A percentile compares a stretch with the other conserved stretches of the same genome.
phyloP scores from a whole-genome alignment of 495 filamentous ascomycete genomes.

The Jackrogersella multiformis region DNA sequence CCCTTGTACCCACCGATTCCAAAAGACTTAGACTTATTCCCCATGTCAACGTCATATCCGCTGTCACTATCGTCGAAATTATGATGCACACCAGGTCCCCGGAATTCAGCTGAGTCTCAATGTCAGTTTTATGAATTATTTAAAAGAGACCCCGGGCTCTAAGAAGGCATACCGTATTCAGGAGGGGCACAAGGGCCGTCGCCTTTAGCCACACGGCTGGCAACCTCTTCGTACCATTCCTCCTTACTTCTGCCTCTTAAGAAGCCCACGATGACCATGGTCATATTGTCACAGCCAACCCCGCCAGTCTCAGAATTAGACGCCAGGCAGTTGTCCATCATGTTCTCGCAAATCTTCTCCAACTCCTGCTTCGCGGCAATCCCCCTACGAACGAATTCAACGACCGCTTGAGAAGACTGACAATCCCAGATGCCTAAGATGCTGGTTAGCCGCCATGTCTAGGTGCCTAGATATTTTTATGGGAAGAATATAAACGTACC shows the following conservation, averaged over 20 bases:
- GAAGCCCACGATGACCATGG: slow-evolving; percentile 90
- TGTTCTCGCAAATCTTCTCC: slow-evolving; percentile 95
- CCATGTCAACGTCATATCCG: slow-evolving; percentile 87
- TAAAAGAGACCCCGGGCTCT: slow-evolving; percentile 60
- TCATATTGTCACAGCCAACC: slow-evolving; percentile 99
- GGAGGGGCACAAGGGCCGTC: slow-evolving; percentile 98
- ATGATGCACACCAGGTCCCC: slow-evolving; percentile 88
- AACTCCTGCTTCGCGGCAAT: slow-evolving; percentile 96
- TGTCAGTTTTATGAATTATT: slow-evolving; percentile 51
- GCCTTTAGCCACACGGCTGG: slow-evolving; percentile 91
- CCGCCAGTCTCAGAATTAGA: slow-evolving; percentile 97
- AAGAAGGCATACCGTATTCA: slow-evolving; percentile 89
- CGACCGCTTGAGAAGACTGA: slow-evolving; percentile 94
- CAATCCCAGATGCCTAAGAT: slow-evolving; percentile 95
- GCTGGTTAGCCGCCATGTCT: slow-evolving; percentile 43
- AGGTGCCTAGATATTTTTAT: slow-evolving; percentile 1
- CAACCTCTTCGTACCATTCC: slow-evolving; percentile 97
- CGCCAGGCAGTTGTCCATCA: slow-evolving; percentile 99
- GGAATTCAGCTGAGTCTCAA: slow-evolving; percentile 83
- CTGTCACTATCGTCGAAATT: slow-evolving; percentile 92
- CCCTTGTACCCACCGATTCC: slow-evolving; percentile 73
- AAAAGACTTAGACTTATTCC: slow-evolving; percentile 59
- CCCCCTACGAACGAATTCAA: slow-evolving; percentile 95
- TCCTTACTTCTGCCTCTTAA: slow-evolving; percentile 91
- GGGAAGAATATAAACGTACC: slow-evolving; percentile 61